phyloP scores from a whole-genome alignment of 805 yeast genomes.

The Suhomyces sp. region DNA sequence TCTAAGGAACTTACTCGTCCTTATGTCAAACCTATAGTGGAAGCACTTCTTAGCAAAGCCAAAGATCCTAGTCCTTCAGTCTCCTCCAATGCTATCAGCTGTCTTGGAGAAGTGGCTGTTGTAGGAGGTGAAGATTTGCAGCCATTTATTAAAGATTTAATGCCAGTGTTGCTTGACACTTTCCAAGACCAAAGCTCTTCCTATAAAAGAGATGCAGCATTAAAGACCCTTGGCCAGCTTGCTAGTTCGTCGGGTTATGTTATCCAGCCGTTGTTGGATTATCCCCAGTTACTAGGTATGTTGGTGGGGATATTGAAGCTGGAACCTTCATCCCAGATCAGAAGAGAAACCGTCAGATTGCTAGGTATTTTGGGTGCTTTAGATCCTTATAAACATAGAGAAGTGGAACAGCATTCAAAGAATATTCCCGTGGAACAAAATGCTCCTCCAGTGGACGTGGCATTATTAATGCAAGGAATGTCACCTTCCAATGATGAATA shows the following conservation, averaged over 20 bases:
- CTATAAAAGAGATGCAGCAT: slow-evolving; percentile 82
- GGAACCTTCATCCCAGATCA: slow-evolving; percentile 68
- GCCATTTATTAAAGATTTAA: slow-evolving; percentile 66
- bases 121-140: slow-evolving; percentile 86
- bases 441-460: slow-evolving; percentile 88
- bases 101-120: slow-evolving; percentile 83
- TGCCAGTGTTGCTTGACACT: slow-evolving; percentile 85
- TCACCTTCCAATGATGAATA: slow-evolving; percentile 92
- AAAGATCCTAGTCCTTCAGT: slow-evolving; percentile 74
- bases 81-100: slow-evolving; percentile 78
- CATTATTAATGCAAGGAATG: slow-evolving; percentile 87
- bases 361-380: slow-evolving; percentile 94
- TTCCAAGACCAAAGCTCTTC: slow-evolving; percentile 92
- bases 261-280: slow-evolving; percentile 86
- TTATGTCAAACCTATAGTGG: slow-evolving; percentile 86
- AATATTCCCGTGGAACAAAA: slow-evolving; percentile 64
- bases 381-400: slow-evolving; percentile 94
- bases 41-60: slow-evolving; percentile 74
- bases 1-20: slow-evolving; percentile 86
- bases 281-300: slow-evolving; percentile 83
- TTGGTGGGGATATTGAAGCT: slow-evolving; percentile 77
- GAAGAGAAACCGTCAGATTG: slow-evolving; percentile 84
- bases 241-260: slow-evolving; percentile 93
- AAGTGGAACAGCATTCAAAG: slow-evolving; percentile 72
- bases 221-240: slow-evolving; percentile 82